Evolutionary conservation across 768 basidiomycete genomes (phyloP).

Genomic region (Hysterangium stoloniferum): DNA sequence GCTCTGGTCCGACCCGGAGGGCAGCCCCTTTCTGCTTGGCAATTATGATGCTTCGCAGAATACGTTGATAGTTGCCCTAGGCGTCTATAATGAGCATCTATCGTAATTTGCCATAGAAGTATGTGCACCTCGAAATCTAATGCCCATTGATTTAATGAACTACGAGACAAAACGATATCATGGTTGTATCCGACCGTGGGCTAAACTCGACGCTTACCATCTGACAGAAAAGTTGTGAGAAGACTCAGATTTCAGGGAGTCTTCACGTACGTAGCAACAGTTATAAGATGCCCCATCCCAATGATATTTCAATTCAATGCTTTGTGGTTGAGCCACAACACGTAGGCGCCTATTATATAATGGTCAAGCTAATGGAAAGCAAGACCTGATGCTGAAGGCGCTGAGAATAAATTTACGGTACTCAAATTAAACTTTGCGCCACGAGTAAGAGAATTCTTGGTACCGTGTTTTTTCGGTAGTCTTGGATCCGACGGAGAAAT

Average conservation of each 20-base stretch:
- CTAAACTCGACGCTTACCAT: slow-evolving; percentile 1
- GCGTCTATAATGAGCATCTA: background rate
- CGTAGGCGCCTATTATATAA: too few species aligned
- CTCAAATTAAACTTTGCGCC: background rate
- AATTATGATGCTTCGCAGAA: slow-evolving; percentile 76
- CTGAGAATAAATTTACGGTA: background rate
- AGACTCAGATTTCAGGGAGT: background rate
- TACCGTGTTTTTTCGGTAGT: background rate
- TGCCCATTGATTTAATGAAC: slow-evolving; percentile 96
- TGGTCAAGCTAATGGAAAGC: background rate
- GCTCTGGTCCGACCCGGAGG: slow-evolving; percentile 89
- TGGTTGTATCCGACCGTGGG: background rate
- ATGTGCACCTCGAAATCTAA: slow-evolving; percentile 77
- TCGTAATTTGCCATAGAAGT: background rate
- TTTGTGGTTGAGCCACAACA: too few species aligned
- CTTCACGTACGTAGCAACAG: slow-evolving; percentile 70
- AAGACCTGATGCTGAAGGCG: background rate
- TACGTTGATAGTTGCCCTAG: slow-evolving; percentile 90
- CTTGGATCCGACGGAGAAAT: background rate
- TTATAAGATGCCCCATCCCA: slow-evolving; percentile 89
- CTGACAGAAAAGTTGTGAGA: slow-evolving; percentile 12
- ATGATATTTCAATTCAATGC: too few species aligned
- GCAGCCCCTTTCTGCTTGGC: slow-evolving; percentile 87
- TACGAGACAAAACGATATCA: slow-evolving; percentile 23
- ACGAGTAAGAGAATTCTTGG: background rate